A percentile compares a stretch with the other conserved stretches of the same genome.
Conservation (phyloP, 31 red algal species). For the Porphyra umbilicalis region DNA sequence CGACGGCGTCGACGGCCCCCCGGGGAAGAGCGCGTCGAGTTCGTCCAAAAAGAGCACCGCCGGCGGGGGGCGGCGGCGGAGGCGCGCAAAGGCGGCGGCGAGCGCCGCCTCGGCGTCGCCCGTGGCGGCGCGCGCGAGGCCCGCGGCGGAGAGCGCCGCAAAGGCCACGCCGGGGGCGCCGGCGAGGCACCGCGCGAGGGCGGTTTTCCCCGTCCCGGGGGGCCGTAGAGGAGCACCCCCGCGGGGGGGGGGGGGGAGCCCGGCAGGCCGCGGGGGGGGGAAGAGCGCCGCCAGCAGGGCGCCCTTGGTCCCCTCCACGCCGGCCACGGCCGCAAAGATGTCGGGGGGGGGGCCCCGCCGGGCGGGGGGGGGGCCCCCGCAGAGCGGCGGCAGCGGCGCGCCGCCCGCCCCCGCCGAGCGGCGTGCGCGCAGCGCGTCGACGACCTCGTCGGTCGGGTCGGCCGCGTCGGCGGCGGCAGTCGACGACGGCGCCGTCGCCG, state of each 20-base stretch:
- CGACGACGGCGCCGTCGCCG: not conserved
- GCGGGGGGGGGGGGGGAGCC: slow-evolving; percentile 32
- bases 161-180: slow-evolving; percentile 3
- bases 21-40: slow-evolving; percentile 71
- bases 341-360: not conserved
- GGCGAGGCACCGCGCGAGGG: slow-evolving; percentile 81
- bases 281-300: not conserved
- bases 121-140: slow-evolving; percentile 35
- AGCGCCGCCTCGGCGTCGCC: slow-evolving; percentile 61
- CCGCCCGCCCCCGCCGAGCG: not conserved
- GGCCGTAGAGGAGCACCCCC: slow-evolving; percentile 98
- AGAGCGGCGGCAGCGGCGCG: not conserved
- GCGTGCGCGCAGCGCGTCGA: not conserved
- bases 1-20: not conserved
- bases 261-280: not conserved
- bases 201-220: slow-evolving; percentile 99
- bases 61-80: not conserved
- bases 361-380: not conserved
- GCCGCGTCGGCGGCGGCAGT: no score
- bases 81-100: slow-evolving; percentile 17
- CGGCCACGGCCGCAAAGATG: not conserved
- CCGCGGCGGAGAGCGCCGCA: slow-evolving; percentile 31
- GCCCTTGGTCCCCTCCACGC: not conserved
- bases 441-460: not conserved
- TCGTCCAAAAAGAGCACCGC: slow-evolving; percentile 76